phyloP scores from a whole-genome alignment of 2,329 filamentous ascomycete genomes.

The Colletotrichum sp. region DNA sequence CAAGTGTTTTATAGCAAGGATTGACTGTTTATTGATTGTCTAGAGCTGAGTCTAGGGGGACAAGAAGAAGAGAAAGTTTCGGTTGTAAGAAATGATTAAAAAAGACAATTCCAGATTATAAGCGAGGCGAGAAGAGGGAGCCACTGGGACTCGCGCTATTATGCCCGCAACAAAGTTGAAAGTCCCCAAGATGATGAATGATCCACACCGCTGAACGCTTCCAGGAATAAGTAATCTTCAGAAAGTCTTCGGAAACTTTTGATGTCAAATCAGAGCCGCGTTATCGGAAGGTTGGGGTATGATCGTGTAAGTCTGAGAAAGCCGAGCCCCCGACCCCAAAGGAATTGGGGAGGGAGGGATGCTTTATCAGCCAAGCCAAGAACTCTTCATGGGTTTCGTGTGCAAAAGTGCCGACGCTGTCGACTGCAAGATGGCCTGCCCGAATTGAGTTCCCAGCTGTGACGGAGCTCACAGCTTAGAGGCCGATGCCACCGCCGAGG shows the following conservation, averaged over 20 bases:
- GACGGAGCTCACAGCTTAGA: neutral
- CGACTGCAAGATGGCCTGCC: conserved; percentile 3
- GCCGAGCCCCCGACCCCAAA: neutral
- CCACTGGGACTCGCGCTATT: neutral
- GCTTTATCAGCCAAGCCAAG: neutral
- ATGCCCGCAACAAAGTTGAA: conserved; percentile 4
- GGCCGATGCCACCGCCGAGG: neutral
- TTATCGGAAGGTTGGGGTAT: neutral
- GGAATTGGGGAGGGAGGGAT: neutral
- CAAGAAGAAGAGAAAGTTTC: conserved; percentile 4
- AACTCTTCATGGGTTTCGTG: neutral
- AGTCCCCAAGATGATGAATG: neutral
- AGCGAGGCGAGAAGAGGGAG: neutral
- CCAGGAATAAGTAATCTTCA: neutral
- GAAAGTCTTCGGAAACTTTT: neutral
- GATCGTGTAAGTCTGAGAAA: neutral
- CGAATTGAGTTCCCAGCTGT: neutral
- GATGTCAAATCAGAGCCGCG: neutral
- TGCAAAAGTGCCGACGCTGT: conserved; percentile 1
- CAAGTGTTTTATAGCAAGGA: neutral
- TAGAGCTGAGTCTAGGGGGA: neutral
- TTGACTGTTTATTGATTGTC: conserved; percentile 11
- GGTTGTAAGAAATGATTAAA: conserved; percentile 6
- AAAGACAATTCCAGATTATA: conserved; percentile 5
- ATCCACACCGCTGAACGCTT: neutral